phyloP scores from a whole-genome alignment of 2,329 filamentous ascomycete species.

The Septoria petroselini region DNA sequence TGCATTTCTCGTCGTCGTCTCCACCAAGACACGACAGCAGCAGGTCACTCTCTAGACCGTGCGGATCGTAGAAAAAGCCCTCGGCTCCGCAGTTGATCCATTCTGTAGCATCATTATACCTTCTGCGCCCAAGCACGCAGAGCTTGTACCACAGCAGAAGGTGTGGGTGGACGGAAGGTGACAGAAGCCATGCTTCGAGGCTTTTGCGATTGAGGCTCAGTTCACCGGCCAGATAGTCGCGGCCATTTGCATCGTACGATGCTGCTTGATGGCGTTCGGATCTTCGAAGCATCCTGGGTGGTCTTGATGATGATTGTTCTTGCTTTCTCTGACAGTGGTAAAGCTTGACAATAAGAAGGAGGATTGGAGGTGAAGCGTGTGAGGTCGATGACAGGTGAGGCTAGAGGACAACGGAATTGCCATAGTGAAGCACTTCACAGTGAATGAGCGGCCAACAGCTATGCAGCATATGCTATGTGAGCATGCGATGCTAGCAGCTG shows the following conservation, averaged over 20 bases:
- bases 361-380: background rate
- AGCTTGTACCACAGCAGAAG: constrained; percentile 27
- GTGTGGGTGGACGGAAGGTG: constrained; percentile 23
- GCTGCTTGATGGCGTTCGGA: constrained; percentile 15
- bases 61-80: constrained; percentile 24
- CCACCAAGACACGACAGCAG: constrained; percentile 26
- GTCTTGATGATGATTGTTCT: background rate
- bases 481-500: too few species aligned
- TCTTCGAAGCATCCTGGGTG: constrained; percentile 17
- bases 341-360: background rate
- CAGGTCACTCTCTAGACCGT: constrained; percentile 27
- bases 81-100: constrained; percentile 26
- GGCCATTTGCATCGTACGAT: constrained; percentile 27
- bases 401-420: background rate
- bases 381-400: background rate
- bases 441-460: background rate
- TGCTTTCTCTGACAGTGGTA: background rate
- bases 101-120: constrained; percentile 24
- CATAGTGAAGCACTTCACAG: background rate
- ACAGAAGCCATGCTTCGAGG: constrained; percentile 28
- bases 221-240: constrained; percentile 25
- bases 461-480: too few species aligned
- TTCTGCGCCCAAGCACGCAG: constrained; percentile 18
- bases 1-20: constrained; percentile 9
- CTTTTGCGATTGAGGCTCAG: constrained; percentile 15